Evolutionary conservation across 2,329 filamentous ascomycete genomes (phyloP), one percentile per base, ranked within the genome.

Genomic region (Rhexocercosporidium sp.): DNA sequence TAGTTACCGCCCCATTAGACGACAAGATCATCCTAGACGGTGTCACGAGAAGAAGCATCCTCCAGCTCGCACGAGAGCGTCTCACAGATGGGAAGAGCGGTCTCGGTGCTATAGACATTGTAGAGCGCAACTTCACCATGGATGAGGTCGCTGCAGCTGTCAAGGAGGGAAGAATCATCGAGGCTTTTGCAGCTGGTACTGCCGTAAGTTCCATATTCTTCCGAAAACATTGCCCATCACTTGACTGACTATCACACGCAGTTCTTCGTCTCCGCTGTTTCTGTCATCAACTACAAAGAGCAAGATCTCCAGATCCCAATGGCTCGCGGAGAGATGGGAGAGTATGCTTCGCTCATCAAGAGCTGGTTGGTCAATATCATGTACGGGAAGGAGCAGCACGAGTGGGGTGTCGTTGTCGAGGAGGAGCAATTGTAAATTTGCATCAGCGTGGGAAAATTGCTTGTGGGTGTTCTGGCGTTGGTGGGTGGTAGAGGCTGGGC

Each of bases 141-240:
- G 82, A 85, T 34, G 94, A 97, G 79, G 79, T 97, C 18, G 77
- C 89, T 31, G 86, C 91, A 76, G 93, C 94, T 1, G 82, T 88
- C 29, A 81, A 85, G 51, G 92, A 97, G 76, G 93, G 92, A 2
- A 84, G 94, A 2, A 79, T 97, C 51, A 78, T 97, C 11, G 94
- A 97, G 81, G 87, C 92, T 1, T 97, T 97, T 77, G 92, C 92
- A 8, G 89, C 92, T 39, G 94, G 95, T 20, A 97, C 94, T 69
- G 94, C 94, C 65, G 90, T 92, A 83, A 83, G 89, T 86, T 71
- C 14, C 18, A 37, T 37, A 22, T 39, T 7, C 53, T 37, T 64
- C 7, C 25, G 34, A n/a, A n/a, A 25, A 53, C 2, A 2, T 34
- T 4, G 29, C 20, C 2, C 0, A 16, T 29, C 25, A 18, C 7